These are phyloP conservation scores for Phyllostachys edulis DNA, from an alignment of 176 grass and related monocot genomes.

Conservation along the genomic window DNA sequence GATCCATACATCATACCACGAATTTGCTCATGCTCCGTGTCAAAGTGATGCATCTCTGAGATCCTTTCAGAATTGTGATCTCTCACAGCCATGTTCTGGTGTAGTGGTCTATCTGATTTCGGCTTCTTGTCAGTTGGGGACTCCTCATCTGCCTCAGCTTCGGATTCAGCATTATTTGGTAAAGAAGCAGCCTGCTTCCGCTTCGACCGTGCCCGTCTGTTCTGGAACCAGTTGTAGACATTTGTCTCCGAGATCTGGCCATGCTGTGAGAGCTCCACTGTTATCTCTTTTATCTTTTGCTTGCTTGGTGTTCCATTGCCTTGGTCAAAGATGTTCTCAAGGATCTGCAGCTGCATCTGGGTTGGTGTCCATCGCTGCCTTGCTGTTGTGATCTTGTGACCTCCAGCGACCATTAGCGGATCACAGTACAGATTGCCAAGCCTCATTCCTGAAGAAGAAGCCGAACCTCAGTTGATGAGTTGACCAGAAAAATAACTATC, in stretches of 20 bases:
- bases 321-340: constrained; percentile 93
- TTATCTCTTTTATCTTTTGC: constrained; percentile 96
- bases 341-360: constrained; percentile 89
- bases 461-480: constrained; percentile 11
- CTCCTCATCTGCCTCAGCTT: constrained; percentile 72
- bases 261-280: constrained; percentile 74
- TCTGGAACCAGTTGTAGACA: constrained; percentile 99
- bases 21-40: constrained; percentile 31
- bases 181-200: constrained; percentile 75
- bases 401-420: constrained; percentile 63
- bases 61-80: constrained; percentile 38
- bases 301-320: constrained; percentile 94
- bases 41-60: constrained; percentile 45
- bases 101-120: constrained; percentile 49
- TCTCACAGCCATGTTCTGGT: constrained; percentile 27
- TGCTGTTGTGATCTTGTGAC: constrained; percentile 79
- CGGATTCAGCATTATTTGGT: constrained; percentile 75
- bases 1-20: constrained; percentile 51
- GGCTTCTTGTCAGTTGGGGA: constrained; percentile 78
- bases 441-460: constrained; percentile 71
- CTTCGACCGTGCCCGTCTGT: constrained; percentile 86
- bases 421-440: constrained; percentile 79
- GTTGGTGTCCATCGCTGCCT: constrained; percentile 97
- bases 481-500: not conserved
- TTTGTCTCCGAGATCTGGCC: constrained; percentile 98